Evolutionary conservation across 1,284 basidiomycete species (phyloP).

Genomic region (Leccinum solheimii): DNA sequence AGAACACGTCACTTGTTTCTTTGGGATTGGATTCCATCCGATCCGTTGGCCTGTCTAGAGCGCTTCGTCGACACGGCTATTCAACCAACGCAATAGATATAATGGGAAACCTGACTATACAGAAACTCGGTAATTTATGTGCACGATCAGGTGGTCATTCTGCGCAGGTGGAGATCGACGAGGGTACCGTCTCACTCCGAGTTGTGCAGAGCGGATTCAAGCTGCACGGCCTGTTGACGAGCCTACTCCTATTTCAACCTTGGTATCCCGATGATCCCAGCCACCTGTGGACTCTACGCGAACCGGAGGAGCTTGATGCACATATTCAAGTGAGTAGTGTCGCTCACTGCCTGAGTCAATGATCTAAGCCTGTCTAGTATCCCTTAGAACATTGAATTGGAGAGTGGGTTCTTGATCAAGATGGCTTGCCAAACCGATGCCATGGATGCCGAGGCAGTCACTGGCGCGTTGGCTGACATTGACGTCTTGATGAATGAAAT

Average conservation of each 20-base stretch:
- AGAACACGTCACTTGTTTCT: constrained; percentile 43
- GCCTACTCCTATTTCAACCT: constrained; percentile 50
- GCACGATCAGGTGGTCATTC: too few species aligned
- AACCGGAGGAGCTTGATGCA: constrained; percentile 31
- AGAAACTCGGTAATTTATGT: constrained; percentile 8
- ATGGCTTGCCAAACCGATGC: constrained; percentile 38
- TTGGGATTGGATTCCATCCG: constrained; percentile 52
- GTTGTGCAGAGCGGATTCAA: constrained; percentile 41
- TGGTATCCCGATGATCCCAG: constrained; percentile 8
- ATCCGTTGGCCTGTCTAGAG: constrained; percentile 44
- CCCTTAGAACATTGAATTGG: constrained; percentile 48
- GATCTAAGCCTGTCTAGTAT: constrained; percentile 36
- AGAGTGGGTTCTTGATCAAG: constrained; percentile 37
- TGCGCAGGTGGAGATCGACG: too few species aligned
- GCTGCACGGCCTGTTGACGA: constrained; percentile 41
- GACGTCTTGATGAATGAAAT: constrained; percentile 32
- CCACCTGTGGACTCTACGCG: constrained; percentile 40
- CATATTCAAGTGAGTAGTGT: constrained; percentile 41
- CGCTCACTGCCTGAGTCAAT: background rate
- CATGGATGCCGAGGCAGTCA: constrained; percentile 31
- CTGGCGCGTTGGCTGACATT: constrained; percentile 31
- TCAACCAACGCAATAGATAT: constrained; percentile 38
- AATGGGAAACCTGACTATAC: constrained; percentile 27
- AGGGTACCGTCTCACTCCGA: constrained; percentile 46
- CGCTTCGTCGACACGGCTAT: constrained; percentile 36